Conservation (phyloP, 1,139 yeast genomes). For the Lodderomyces jiufengensis region DNA sequence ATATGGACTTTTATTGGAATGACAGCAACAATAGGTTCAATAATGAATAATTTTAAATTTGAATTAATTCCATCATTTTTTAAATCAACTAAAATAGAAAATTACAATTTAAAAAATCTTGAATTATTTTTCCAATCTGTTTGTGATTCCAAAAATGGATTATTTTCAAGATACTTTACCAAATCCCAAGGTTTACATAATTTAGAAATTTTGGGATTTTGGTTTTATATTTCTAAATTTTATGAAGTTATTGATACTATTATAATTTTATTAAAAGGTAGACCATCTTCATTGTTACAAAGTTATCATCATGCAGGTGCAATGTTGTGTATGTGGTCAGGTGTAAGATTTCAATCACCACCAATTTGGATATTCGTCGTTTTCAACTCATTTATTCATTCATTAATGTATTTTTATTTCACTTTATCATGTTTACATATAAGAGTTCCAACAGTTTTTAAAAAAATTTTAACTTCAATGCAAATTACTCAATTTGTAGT, state of each 20-base stretch:
- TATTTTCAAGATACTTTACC: slow-evolving; percentile 37
- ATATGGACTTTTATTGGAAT: slow-evolving; percentile 74
- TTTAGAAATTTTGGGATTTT: slow-evolving; percentile 58
- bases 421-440: slow-evolving; percentile 60
- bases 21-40: slow-evolving; percentile 46
- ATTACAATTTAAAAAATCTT: slow-evolving; percentile 13
- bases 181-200: slow-evolving; percentile 32
- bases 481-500: slow-evolving; percentile 69
- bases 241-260: slow-evolving; percentile 71
- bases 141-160: slow-evolving; percentile 60
- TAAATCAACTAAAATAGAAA: slow-evolving; percentile 9
- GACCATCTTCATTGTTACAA: slow-evolving; percentile 65
- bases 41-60: slow-evolving; percentile 27
- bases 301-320: slow-evolving; percentile 83
- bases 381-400: slow-evolving; percentile 73
- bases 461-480: slow-evolving; percentile 60
- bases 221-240: slow-evolving; percentile 69
- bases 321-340: slow-evolving; percentile 82
- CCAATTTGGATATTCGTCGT: slow-evolving; percentile 83
- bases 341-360: slow-evolving; percentile 66
- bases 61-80: slow-evolving; percentile 13
- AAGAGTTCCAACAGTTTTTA: slow-evolving; percentile 55
- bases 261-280: slow-evolving; percentile 66
- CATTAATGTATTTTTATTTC: slow-evolving; percentile 74
- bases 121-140: slow-evolving; percentile 51